These are phyloP conservation scores for Apiotrichum mycotoxinovorans DNA, from an alignment of 1,284 basidiomycete genomes.

Conservation along the genomic window DNA sequence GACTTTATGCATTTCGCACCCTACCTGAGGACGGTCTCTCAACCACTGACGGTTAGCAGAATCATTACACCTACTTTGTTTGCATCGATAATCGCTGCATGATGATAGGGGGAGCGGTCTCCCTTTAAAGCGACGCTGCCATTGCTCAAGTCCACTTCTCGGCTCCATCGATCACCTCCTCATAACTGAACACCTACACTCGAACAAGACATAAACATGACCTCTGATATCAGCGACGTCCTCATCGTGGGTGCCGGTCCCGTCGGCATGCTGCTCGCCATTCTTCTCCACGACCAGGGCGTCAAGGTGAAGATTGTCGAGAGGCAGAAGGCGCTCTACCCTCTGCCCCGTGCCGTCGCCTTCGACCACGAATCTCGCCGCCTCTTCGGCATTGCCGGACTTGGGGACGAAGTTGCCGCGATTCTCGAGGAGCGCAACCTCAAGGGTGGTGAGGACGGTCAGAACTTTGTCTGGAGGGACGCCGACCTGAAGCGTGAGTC, in stretches of 20 bases:
- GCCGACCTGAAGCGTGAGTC: slow-evolving; percentile 17
- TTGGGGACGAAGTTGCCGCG: slow-evolving; percentile 9
- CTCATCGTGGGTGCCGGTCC: slow-evolving; percentile 16
- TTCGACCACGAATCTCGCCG: slow-evolving; percentile 24
- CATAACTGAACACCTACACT: too few species aligned
- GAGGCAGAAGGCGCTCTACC: slow-evolving; percentile 23
- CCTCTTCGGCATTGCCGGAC: slow-evolving; percentile 14
- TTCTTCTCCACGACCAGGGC: slow-evolving; percentile 16
- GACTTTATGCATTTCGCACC: too few species aligned
- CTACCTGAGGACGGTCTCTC: too few species aligned
- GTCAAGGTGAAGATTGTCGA: slow-evolving; percentile 23
- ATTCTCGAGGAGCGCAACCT: slow-evolving; percentile 12
- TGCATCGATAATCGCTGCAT: too few species aligned
- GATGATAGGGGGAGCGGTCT: too few species aligned
- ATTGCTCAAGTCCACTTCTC: neutral
- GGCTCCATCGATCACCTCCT: neutral
- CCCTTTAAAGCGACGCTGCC: neutral
- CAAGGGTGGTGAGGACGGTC: slow-evolving; percentile 16
- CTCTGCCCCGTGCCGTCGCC: slow-evolving; percentile 22
- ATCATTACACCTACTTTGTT: too few species aligned
- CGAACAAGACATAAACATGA: slow-evolving; percentile 6
- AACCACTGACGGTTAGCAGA: too few species aligned
- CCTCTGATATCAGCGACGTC: slow-evolving; percentile 6
- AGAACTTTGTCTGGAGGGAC: slow-evolving; percentile 25
- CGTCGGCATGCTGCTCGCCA: slow-evolving; percentile 12